These are phyloP conservation scores for Erysimum cheiranthoides DNA, from an alignment of 345 rosid species.

Conservation along the genomic window DNA sequence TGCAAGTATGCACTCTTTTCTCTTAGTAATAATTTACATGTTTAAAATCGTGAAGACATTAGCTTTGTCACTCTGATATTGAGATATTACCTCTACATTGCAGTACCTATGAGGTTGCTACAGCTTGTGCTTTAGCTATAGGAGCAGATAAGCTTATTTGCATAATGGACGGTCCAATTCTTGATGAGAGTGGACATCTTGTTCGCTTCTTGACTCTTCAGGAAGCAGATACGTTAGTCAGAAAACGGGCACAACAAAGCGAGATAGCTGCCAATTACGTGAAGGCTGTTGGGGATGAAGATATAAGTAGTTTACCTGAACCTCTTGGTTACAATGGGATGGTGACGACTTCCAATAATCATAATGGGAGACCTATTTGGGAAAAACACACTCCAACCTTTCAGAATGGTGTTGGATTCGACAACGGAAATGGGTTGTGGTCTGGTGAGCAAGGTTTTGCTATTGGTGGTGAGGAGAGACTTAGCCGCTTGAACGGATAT, in stretches of 20 bases:
- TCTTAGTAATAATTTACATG: background rate
- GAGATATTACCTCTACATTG: conserved; percentile 32
- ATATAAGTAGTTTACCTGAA: conserved; percentile 43
- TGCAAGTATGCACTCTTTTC: conserved; percentile 84
- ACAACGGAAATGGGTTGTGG: conserved; percentile 80
- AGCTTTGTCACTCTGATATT: conserved; percentile 6
- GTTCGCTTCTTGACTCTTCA: conserved; percentile 85
- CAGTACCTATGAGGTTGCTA: conserved; percentile 99
- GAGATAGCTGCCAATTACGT: conserved; percentile 91
- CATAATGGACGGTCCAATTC: conserved; percentile 88
- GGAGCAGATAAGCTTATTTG: conserved; percentile 97
- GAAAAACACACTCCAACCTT: conserved; percentile 56
- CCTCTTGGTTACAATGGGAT: conserved; percentile 57
- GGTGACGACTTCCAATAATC: conserved; percentile 39
- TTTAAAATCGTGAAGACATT: background rate
- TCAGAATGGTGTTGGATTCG: conserved; percentile 90
- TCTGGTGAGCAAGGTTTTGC: conserved; percentile 96
- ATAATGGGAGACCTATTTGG: conserved; percentile 52
- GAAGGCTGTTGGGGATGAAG: conserved; percentile 75
- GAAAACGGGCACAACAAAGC: conserved; percentile 86
- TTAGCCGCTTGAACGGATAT: conserved; percentile 74
- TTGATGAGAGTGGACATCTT: conserved; percentile 81
- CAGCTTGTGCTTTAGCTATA: conserved; percentile 96
- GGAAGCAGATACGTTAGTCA: conserved; percentile 88
- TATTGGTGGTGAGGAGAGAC: conserved; percentile 89